Conservation (phyloP, 176 grass and related monocot genomes). For the Poa pratensis region DNA sequence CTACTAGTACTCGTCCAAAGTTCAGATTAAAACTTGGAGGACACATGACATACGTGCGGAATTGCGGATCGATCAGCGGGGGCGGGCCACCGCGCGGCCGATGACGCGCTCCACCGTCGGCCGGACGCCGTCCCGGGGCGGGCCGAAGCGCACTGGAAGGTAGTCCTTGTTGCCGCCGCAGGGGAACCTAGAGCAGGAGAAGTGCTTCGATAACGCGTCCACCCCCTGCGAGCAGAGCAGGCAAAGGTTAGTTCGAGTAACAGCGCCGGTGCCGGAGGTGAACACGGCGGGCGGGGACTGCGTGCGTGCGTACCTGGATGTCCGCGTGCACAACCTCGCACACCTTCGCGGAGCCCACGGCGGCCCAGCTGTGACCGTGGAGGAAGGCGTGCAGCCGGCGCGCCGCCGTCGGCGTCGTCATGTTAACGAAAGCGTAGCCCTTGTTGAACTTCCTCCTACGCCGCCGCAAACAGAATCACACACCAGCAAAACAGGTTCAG, state of each 20-base stretch:
- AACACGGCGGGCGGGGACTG: not conserved
- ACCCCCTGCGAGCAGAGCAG: conserved; percentile 36
- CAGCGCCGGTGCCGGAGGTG: not conserved
- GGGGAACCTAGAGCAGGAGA: conserved; percentile 35
- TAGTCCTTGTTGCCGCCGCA: conserved; percentile 8
- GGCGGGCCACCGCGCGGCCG: conserved; percentile 15
- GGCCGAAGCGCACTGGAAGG: conserved; percentile 59
- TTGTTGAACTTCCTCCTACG: conserved; percentile 53
- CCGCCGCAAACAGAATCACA: not conserved
- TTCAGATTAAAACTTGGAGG: not conserved
- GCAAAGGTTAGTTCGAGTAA: not conserved
- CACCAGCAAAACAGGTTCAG: not conserved
- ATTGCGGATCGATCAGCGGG: not conserved
- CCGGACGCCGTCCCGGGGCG: conserved; percentile 50
- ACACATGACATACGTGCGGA: not conserved
- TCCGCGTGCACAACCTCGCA: conserved; percentile 53
- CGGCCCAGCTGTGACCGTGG: conserved; percentile 39
- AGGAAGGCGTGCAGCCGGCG: conserved; percentile 40
- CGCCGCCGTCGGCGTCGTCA: conserved; percentile 53
- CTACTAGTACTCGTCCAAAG: not conserved
- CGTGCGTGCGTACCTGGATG: conserved; percentile 40
- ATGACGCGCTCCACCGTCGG: not conserved
- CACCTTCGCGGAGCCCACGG: conserved; percentile 39
- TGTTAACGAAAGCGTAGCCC: conserved; percentile 75
- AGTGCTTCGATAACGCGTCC: conserved; percentile 3